Evolutionary conservation across 768 basidiomycete species (phyloP).

Genomic region (Tulasnella sp.): DNA sequence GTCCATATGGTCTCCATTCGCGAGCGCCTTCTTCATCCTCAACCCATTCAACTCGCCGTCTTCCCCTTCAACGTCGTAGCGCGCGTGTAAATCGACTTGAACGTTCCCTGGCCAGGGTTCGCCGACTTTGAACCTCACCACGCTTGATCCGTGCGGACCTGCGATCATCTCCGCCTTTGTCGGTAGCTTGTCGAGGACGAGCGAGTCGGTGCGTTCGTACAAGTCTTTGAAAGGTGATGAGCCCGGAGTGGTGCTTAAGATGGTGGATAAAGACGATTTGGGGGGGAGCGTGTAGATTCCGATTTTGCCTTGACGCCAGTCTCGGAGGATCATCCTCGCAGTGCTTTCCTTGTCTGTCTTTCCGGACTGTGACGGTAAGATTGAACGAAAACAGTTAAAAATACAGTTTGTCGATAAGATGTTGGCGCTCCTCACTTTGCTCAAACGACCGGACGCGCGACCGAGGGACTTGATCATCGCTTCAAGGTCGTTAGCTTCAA

Average conservation of each 20-base stretch:
- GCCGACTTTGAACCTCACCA: slow-evolving; percentile 52
- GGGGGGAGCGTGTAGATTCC: slow-evolving; percentile 63
- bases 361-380: slow-evolving; percentile 51
- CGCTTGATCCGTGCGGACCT: slow-evolving; percentile 42
- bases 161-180: slow-evolving; percentile 66
- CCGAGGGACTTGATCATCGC: slow-evolving; percentile 77
- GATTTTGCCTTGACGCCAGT: slow-evolving; percentile 76
- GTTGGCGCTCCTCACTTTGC: slow-evolving; percentile 74
- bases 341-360: slow-evolving; percentile 67
- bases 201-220: slow-evolving; percentile 46
- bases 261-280: slow-evolving; percentile 25
- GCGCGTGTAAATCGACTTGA: slow-evolving; percentile 43
- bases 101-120: slow-evolving; percentile 36
- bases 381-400: slow-evolving; percentile 9
- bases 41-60: slow-evolving; percentile 41
- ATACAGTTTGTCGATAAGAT: too few relatives aligned
- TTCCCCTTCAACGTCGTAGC: slow-evolving; percentile 37
- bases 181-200: slow-evolving; percentile 46
- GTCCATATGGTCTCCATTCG: slow-evolving; percentile 35
- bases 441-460: slow-evolving; percentile 66
- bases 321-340: slow-evolving; percentile 72
- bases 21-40: slow-evolving; percentile 40
- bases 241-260: slow-evolving; percentile 25
- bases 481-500: slow-evolving; percentile 58
- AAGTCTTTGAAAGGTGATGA: slow-evolving; percentile 35